Conservation (phyloP, 176 grass and related monocot genomes). For the sorghum (Sorghum bicolor) region DNA sequence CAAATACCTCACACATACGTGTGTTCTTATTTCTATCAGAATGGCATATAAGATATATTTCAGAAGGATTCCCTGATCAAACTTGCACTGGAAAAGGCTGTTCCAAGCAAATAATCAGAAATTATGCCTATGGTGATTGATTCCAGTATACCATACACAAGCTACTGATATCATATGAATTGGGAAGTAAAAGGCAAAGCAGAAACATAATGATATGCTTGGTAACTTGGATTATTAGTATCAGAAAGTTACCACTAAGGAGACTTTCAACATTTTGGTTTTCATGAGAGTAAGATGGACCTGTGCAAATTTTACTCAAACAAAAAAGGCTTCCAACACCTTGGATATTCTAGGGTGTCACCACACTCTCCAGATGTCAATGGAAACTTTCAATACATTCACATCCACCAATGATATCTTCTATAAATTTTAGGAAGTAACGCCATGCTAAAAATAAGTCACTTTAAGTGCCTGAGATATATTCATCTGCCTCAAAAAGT, state of each 20-base stretch:
- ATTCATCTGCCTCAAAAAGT: not conserved
- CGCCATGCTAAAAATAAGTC: not conserved
- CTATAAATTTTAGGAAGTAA: conserved; percentile 4
- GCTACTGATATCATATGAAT: not conserved
- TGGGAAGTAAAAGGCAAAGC: not conserved
- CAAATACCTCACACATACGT: conserved; percentile 6
- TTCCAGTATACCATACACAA: not conserved
- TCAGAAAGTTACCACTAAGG: not conserved
- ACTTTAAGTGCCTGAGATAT: not conserved
- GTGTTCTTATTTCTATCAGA: not conserved
- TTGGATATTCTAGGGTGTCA: conserved; percentile 2
- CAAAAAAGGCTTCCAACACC: not conserved
- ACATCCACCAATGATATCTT: not conserved
- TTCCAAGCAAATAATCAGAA: not conserved
- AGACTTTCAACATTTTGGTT: conserved; percentile 14
- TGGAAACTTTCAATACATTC: conserved; percentile 17
- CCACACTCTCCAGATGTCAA: not conserved
- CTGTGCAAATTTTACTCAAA: not conserved
- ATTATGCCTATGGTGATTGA: not conserved
- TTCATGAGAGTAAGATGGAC: not conserved
- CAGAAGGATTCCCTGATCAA: conserved; percentile 9
- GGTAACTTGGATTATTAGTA: not conserved
- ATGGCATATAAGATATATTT: not conserved
- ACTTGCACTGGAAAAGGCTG: conserved; percentile 1
- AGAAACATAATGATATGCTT: not conserved